Percentiles rank a stretch among this genome's conserved stretches.
phyloP scores from a whole-genome alignment of 1,139 yeast genomes.

The Debaryomycetaceae sp. region DNA sequence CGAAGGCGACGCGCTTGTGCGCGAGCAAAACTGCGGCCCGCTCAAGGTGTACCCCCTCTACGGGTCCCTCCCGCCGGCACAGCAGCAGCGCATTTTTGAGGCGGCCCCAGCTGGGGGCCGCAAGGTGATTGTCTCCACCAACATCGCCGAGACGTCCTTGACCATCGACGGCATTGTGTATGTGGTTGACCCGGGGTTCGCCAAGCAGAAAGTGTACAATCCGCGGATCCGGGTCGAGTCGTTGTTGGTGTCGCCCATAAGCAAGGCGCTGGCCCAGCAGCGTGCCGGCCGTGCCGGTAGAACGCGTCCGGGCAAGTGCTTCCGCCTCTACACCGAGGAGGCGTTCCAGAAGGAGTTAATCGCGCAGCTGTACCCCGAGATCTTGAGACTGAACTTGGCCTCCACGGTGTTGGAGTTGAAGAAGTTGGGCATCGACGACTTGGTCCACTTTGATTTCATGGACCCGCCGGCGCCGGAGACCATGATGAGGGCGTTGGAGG shows the following conservation, averaged over 20 bases:
- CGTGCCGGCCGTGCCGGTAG: constrained; percentile 99
- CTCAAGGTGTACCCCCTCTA: constrained; percentile 85
- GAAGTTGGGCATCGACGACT: constrained; percentile 90
- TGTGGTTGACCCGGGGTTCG: constrained; percentile 96
- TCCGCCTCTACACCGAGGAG: constrained; percentile 92
- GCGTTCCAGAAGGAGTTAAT: constrained; percentile 92
- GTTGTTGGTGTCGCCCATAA: constrained; percentile 88
- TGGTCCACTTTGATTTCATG: constrained; percentile 97
- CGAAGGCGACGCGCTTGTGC: constrained; percentile 81
- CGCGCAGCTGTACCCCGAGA: constrained; percentile 95
- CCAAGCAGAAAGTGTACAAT: constrained; percentile 93
- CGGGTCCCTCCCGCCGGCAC: constrained; percentile 94
- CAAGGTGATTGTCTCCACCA: constrained; percentile 89
- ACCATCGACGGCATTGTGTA: constrained; percentile 97
- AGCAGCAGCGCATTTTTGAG: constrained; percentile 89
- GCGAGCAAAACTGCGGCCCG: constrained; percentile 91
- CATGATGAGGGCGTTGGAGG: constrained; percentile 98
- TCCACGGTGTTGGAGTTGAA: constrained; percentile 90
- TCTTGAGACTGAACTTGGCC: constrained; percentile 83
- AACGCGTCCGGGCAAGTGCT: constrained; percentile 97
- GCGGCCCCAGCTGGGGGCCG: constrained; percentile 92
- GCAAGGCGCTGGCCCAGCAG: constrained; percentile 96
- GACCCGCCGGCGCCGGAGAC: constrained; percentile 99
- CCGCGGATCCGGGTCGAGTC: constrained; percentile 97
- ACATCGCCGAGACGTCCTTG: constrained; percentile 95